Conservation (phyloP, 75 land plant genomes). For the Chamaecyparis obtusa region DNA sequence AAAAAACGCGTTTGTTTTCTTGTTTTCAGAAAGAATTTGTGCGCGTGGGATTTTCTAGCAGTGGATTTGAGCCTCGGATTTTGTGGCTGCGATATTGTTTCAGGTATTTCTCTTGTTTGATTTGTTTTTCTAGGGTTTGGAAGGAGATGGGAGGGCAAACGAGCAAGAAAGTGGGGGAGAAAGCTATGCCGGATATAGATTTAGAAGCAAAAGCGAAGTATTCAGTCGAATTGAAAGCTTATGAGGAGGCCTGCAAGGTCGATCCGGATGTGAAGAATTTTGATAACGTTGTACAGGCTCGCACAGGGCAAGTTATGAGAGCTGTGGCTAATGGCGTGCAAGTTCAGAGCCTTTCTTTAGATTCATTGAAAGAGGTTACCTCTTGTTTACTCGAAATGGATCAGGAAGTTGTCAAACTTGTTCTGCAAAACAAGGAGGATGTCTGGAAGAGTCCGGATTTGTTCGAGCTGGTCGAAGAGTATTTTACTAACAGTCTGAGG, state of each 20-base stretch:
- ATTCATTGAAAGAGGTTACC: constrained; percentile 79
- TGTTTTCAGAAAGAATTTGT: background rate
- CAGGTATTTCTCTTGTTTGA: background rate
- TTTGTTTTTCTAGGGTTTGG: background rate
- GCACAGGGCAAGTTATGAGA: constrained; percentile 59
- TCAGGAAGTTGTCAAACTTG: constrained; percentile 74
- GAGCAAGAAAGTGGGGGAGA: constrained; percentile 34
- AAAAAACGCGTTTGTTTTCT: background rate
- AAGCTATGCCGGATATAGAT: background rate
- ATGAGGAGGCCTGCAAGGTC: constrained; percentile 60
- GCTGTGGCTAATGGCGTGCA: constrained; percentile 57
- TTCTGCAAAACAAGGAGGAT: constrained; percentile 69
- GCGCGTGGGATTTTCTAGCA: background rate
- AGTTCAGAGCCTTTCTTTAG: constrained; percentile 59
- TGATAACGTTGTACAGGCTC: constrained; percentile 45
- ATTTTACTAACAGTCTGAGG: constrained; percentile 62
- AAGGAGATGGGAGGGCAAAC: constrained; percentile 38
- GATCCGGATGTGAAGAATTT: constrained; percentile 70
- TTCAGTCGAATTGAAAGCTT: constrained; percentile 53
- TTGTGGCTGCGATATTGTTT: background rate
- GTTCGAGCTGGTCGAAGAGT: constrained; percentile 68
- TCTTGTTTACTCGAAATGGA: constrained; percentile 73
- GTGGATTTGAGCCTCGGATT: background rate
- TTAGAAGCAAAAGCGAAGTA: constrained; percentile 14
- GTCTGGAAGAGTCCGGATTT: constrained; percentile 71